Percentiles rank a stretch among this genome's conserved stretches.
Evolutionary conservation across 208 protist genomes (phyloP).

Genomic region (Crithidia expoeki): DNA sequence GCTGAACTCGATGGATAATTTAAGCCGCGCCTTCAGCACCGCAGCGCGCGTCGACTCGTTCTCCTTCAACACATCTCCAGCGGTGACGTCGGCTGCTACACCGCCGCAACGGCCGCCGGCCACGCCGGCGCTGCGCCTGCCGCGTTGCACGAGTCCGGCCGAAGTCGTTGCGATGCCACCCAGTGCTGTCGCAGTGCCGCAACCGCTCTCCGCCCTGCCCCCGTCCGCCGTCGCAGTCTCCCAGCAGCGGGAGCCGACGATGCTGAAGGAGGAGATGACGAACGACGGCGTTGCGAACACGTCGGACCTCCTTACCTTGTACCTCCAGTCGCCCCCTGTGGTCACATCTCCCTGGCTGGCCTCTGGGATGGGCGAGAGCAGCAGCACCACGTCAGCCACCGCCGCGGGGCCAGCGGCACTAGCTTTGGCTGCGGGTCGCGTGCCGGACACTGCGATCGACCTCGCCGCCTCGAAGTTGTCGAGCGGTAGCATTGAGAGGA

Average conservation of each 20-base stretch:
- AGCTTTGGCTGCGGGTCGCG: background rate
- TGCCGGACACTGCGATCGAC: slow-evolving; percentile 1
- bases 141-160: slow-evolving; percentile 12
- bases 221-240: slow-evolving; percentile 4
- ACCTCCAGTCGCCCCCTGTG: slow-evolving; percentile 3
- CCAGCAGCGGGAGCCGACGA: slow-evolving; percentile 6
- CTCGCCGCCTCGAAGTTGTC: slow-evolving; percentile 12
- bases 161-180: slow-evolving; percentile 25
- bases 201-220: slow-evolving; percentile 3
- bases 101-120: slow-evolving; percentile 28
- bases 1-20: slow-evolving; percentile 24
- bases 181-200: background rate
- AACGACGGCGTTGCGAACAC: background rate
- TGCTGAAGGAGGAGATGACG: slow-evolving; percentile 10
- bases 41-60: slow-evolving; percentile 25
- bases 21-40: slow-evolving; percentile 38
- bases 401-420: background rate
- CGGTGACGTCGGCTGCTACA: slow-evolving; percentile 16
- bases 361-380: slow-evolving; percentile 16
- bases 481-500: slow-evolving; percentile 7
- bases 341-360: slow-evolving; percentile 22
- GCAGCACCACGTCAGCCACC: no score
- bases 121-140: slow-evolving; percentile 18
- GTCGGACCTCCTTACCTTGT: slow-evolving; percentile 22
- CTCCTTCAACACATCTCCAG: slow-evolving; percentile 29